Percentiles rank a stretch among this genome's conserved stretches.
Conservation (phyloP, 192 early-diverging fungal genomes). For the Dissophora globulifera region DNA sequence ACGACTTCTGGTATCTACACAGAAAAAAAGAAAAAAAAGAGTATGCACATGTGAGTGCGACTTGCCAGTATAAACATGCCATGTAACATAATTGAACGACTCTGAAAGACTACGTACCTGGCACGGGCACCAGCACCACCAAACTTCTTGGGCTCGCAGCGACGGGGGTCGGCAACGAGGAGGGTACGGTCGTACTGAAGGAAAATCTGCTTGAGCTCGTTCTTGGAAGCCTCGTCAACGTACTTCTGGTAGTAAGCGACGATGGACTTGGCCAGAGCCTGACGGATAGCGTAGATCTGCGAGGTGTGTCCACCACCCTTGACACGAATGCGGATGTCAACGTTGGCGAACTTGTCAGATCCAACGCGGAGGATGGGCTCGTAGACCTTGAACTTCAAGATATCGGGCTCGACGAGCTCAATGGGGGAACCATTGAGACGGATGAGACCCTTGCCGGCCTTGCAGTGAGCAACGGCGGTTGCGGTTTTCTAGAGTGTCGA, state of each 20-base stretch:
- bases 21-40: slow-evolving; percentile 4
- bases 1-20: slow-evolving; percentile 82
- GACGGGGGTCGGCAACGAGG: slow-evolving; percentile 98
- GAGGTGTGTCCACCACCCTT: slow-evolving; percentile 97
- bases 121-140: slow-evolving; percentile 99
- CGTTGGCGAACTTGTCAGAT: slow-evolving; percentile 94
- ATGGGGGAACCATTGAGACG: slow-evolving; percentile 98
- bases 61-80: not conserved
- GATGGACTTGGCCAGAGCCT: slow-evolving; percentile 98
- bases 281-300: slow-evolving; percentile 99
- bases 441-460: slow-evolving; percentile 96
- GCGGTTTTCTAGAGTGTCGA: slow-evolving; percentile 86
- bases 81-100: not conserved
- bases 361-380: slow-evolving; percentile 97
- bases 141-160: slow-evolving; percentile 99
- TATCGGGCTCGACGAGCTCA: slow-evolving; percentile 96
- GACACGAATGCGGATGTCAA: slow-evolving; percentile 97
- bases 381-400: slow-evolving; percentile 98
- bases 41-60: not conserved
- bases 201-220: slow-evolving; percentile 95
- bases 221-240: slow-evolving; percentile 99
- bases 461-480: slow-evolving; percentile 98
- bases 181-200: slow-evolving; percentile 94
- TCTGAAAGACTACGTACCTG: slow-evolving; percentile 62
- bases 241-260: slow-evolving; percentile 99